These are phyloP conservation scores for Solanum paucissectum DNA, from an alignment of 257 asterid genomes.

Conservation along the genomic window DNA sequence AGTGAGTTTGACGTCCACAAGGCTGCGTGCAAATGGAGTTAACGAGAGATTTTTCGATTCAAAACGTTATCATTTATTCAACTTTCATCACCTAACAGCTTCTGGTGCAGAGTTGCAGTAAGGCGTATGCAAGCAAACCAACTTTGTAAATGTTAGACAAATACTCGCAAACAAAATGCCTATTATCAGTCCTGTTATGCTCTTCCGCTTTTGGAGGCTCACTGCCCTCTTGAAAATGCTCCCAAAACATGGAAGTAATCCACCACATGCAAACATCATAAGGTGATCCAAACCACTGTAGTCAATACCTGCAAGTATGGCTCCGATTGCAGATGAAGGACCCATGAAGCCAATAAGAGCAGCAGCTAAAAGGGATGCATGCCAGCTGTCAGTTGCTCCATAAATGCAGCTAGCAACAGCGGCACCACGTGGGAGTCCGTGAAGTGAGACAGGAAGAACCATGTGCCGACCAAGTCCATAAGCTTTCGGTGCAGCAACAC, in stretches of 20 bases:
- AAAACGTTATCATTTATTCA: background rate
- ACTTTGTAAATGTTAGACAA: constrained; percentile 68
- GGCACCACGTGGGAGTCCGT: constrained; percentile 93
- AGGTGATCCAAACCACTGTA: constrained; percentile 82
- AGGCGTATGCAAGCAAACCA: constrained; percentile 90
- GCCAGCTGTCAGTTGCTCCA: constrained; percentile 94
- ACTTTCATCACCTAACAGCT: constrained; percentile 66
- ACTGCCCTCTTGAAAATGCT: constrained; percentile 56
- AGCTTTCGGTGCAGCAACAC: constrained; percentile 98
- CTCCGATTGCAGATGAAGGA: constrained; percentile 80
- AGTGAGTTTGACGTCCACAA: background rate
- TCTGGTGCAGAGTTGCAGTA: constrained; percentile 99
- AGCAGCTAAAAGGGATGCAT: constrained; percentile 64
- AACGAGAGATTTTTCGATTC: background rate
- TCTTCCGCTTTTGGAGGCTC: constrained; percentile 53
- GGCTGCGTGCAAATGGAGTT: background rate
- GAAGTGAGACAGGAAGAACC: constrained; percentile 93
- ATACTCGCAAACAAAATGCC: constrained; percentile 53
- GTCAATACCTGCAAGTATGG: constrained; percentile 83
- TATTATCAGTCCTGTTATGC: constrained; percentile 43
- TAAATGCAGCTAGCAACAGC: constrained; percentile 94
- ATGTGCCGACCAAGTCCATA: constrained; percentile 91
- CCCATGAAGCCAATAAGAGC: constrained; percentile 74
- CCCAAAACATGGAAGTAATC: constrained; percentile 79
- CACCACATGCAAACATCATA: constrained; percentile 89